Conservation (phyloP, 2,329 filamentous ascomycete species). For the Exutisphaerella laricina region DNA sequence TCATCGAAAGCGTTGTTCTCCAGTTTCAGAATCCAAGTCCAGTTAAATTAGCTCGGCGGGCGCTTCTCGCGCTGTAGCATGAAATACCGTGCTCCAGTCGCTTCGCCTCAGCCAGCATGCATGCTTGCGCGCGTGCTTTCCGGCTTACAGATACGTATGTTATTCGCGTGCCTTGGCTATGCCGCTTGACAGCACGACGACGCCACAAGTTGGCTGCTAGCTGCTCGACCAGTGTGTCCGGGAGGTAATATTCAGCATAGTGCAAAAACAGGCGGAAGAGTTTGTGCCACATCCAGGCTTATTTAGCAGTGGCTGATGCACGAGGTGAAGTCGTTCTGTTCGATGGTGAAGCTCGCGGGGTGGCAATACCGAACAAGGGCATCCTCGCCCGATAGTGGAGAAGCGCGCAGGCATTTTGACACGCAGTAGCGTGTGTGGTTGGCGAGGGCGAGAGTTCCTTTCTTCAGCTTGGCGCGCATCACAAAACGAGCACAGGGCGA, state of each 20-base stretch:
- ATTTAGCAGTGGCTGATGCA: neutral
- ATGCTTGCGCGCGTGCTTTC: neutral
- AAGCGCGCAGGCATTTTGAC: slow-evolving; percentile 8
- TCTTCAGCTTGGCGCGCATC: neutral
- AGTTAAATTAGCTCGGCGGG: slow-evolving; percentile 4
- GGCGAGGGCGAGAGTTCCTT: too few species aligned
- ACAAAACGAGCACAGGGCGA: neutral
- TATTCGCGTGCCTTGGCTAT: neutral
- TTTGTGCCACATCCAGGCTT: neutral
- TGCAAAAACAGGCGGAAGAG: neutral
- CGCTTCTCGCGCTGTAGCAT: slow-evolving; percentile 14
- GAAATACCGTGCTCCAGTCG: slow-evolving; percentile 2
- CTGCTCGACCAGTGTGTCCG: neutral
- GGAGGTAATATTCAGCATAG: neutral
- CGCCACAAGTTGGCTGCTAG: neutral
- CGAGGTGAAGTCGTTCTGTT: slow-evolving; percentile 5
- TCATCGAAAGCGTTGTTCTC: neutral
- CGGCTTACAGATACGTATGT: neutral
- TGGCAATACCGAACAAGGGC: slow-evolving; percentile 1
- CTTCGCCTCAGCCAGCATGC: neutral
- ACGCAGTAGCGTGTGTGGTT: too few species aligned
- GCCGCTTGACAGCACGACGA: slow-evolving; percentile 1
- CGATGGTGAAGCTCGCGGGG: neutral
- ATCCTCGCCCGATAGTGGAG: slow-evolving; percentile 3
- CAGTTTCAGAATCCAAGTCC: slow-evolving; percentile 4